Evolutionary conservation across 148 eudicot species (phyloP), one percentile per base, ranked within the genome.

Genomic region (Polygonum aviculare): DNA sequence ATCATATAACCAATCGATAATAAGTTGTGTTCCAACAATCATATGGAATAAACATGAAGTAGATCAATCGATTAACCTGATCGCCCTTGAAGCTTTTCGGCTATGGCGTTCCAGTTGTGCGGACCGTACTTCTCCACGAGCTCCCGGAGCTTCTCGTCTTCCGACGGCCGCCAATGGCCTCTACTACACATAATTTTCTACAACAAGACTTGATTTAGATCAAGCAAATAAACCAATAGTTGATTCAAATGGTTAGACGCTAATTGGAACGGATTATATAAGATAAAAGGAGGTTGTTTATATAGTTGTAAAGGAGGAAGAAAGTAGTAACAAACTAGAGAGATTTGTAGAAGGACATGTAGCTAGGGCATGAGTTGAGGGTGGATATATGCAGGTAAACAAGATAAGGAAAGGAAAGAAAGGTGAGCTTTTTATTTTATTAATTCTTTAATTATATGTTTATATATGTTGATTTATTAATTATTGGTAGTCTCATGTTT

Each of bases 151-250:
- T 87, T 92, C 71, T 90, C 96, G 72, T 95, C 98, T 57, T 95
- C 98, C 16, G 96, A 90, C 0, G 98, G 98, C 51, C 98, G 79
- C 98, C 98, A 95, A 79, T 95, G 98, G 0, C 98, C 98, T 80
- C 98, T 85, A 18, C 94, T 91, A 78, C 96, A 92, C 75, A 72
- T 70, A 38, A 7, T 70, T 21, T 33, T 21, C 31, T 19, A 21
- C 33, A 10, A 10, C 33, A 57, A 62, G 11, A 11, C 26, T 18
- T 44, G 47, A 44, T 6, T 1, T 44, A 44, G 47, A 44, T 44
- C 47, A 6, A 44, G 47, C 2, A 38, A 39, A 26, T 12, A 71
- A 72, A 33, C 9, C 19, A 33, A 45, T 15, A 41, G 5, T 71
- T 51, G 5, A 4, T 51, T 51, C 7, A 14, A 51, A 14, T 16